Evolutionary conservation across 129 eudicot species (phyloP).

Genomic region (Pittosporum tobira): DNA sequence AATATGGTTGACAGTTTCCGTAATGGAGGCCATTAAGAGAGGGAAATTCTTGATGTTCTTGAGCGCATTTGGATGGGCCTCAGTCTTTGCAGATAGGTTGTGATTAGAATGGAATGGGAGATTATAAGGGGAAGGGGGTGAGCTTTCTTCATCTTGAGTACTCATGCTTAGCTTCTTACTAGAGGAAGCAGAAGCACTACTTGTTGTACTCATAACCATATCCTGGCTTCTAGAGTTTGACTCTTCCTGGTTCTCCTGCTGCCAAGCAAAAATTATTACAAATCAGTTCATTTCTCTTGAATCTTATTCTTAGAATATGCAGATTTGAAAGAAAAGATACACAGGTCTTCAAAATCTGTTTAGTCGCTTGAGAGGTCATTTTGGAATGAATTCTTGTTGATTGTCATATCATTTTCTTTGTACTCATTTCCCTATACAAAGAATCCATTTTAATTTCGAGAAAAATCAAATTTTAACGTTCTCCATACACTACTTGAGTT

Average conservation of each 20-base stretch:
- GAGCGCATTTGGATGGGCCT: conserved; percentile 81
- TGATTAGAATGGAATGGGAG: conserved; percentile 38
- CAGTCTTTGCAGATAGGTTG: conserved; percentile 54
- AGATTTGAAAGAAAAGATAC: not conserved
- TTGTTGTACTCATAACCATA: conserved; percentile 20
- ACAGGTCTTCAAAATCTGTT: not conserved
- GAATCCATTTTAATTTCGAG: not conserved
- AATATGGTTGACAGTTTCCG: conserved; percentile 45
- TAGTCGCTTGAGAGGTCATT: not conserved
- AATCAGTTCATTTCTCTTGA: not conserved
- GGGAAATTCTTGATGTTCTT: conserved; percentile 81
- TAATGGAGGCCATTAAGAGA: conserved; percentile 60
- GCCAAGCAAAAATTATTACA: not conserved
- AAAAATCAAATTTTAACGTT: no score
- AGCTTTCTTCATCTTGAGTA: conserved; percentile 20
- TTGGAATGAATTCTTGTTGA: not conserved
- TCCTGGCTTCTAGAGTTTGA: conserved; percentile 28
- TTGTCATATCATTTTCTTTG: no score
- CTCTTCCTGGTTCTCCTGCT: conserved; percentile 37
- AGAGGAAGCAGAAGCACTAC: conserved; percentile 14
- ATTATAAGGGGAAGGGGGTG: conserved; percentile 43
- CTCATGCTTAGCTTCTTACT: conserved; percentile 19
- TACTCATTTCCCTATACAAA: no score
- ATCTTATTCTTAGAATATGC: not conserved
- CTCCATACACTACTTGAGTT: not conserved